phyloP scores from a whole-genome alignment of 768 basidiomycete genomes.

The Collybia sordida region DNA sequence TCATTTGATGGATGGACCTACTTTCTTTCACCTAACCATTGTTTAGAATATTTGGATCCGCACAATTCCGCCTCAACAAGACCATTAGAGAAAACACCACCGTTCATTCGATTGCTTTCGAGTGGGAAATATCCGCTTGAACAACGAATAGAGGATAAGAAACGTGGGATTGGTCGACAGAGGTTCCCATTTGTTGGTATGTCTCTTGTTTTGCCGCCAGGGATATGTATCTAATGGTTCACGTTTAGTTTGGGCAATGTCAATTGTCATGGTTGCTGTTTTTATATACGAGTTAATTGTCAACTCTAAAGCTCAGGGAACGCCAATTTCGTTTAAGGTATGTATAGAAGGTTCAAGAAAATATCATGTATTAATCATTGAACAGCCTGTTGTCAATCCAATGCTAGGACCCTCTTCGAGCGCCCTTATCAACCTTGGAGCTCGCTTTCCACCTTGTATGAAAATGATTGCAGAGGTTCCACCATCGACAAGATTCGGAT shows the following conservation, averaged over 20 bases:
- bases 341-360: constrained; percentile 6
- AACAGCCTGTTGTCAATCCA: constrained; percentile 76
- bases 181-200: constrained; percentile 74
- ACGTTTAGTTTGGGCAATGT: constrained; percentile 59
- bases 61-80: constrained; percentile 19
- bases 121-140: constrained; percentile 60
- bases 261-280: constrained; percentile 65
- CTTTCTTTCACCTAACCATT: constrained; percentile 2
- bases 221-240: no score
- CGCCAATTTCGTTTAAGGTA: constrained; percentile 83
- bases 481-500: constrained; percentile 53
- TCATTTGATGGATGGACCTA: not conserved
- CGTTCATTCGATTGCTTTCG: constrained; percentile 43
- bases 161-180: constrained; percentile 81
- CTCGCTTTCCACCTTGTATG: constrained; percentile 94
- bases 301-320: constrained; percentile 75
- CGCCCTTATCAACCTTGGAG: constrained; percentile 84
- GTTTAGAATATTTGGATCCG: constrained; percentile 66
- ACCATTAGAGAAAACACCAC: constrained; percentile 37
- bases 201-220: constrained; percentile 6
- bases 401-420: constrained; percentile 90
- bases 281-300: constrained; percentile 86
- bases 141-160: constrained; percentile 88
- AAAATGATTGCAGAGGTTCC: constrained; percentile 62
- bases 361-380: not conserved